These are phyloP conservation scores for Neonectria coccinea DNA, from an alignment of 2,329 filamentous ascomycete species.

Conservation along the genomic window DNA sequence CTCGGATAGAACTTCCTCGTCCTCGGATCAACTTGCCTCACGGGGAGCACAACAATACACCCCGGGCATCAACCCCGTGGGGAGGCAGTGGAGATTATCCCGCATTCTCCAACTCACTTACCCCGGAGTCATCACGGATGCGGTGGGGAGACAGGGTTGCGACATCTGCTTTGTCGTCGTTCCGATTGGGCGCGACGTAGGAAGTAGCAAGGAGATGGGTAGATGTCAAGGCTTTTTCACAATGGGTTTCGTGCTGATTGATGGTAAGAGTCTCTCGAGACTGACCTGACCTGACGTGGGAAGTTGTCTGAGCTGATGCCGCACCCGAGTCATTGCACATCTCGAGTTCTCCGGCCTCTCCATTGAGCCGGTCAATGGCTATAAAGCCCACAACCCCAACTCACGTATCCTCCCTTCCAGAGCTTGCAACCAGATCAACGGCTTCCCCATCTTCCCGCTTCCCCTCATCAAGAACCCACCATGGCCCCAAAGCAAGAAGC, in stretches of 20 bases:
- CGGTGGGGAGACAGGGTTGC: constrained; percentile 6
- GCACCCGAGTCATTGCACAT: constrained; percentile 19
- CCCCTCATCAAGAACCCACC: background rate
- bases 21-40: background rate
- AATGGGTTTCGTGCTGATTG: constrained; percentile 4
- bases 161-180: background rate
- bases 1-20: constrained; percentile 18
- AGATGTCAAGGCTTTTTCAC: background rate
- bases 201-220: background rate
- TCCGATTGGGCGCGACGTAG: constrained; percentile 1
- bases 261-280: background rate
- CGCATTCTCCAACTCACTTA: constrained; percentile 17
- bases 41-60: background rate
- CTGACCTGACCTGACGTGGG: constrained; percentile 15
- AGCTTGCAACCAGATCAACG: background rate
- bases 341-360: background rate
- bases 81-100: constrained; percentile 17
- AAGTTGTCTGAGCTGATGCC: background rate
- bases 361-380: background rate
- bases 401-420: too few relatives aligned
- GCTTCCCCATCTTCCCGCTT: background rate
- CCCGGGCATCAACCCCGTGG: constrained; percentile 8
- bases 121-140: constrained; percentile 13
- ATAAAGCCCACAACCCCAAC: constrained; percentile 3
- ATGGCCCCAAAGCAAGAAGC: constrained; percentile 31